Conservation (phyloP, 768 basidiomycete species). For the Boletus reticuloceps region DNA sequence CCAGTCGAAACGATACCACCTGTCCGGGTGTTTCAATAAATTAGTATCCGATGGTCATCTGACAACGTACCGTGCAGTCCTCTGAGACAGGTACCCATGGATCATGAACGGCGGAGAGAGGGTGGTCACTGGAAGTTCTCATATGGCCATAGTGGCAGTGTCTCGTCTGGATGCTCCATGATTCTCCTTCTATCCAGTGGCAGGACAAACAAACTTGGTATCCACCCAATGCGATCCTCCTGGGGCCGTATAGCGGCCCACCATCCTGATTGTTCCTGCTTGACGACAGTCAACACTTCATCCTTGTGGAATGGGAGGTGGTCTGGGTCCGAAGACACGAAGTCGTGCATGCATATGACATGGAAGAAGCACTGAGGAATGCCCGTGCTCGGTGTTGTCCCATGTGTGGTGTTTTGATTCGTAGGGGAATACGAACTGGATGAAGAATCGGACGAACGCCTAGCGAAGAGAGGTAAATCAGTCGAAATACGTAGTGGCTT, state of each 20-base stretch:
- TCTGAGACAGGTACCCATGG: conserved; percentile 20
- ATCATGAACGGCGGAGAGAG: conserved; percentile 16
- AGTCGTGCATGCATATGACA: conserved; percentile 68
- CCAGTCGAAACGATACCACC: conserved; percentile 15
- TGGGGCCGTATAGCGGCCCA: conserved; percentile 70
- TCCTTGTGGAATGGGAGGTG: conserved; percentile 62
- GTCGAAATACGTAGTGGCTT: conserved; percentile 30
- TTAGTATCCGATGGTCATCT: not conserved
- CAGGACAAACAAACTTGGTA: conserved; percentile 68
- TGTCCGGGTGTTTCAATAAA: conserved; percentile 10
- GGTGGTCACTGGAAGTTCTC: conserved; percentile 1
- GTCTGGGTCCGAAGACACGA: conserved; percentile 56
- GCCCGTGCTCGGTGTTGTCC: conserved; percentile 32
- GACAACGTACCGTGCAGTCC: conserved; percentile 13
- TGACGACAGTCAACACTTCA: conserved; percentile 67
- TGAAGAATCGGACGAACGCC: conserved; percentile 35
- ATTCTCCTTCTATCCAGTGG: conserved; percentile 35
- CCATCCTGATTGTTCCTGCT: conserved; percentile 73
- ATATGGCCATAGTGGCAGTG: conserved; percentile 32
- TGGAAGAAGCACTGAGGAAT: conserved; percentile 33
- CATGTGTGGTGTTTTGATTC: conserved; percentile 5
- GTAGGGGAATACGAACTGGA: conserved; percentile 17
- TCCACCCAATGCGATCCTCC: conserved; percentile 64
- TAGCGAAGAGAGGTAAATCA: conserved; percentile 34
- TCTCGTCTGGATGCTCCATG: conserved; percentile 48